Base-by-base conservation (phyloP, 2,329 filamentous ascomycete species). In the Cercospora janseana region DNA sequence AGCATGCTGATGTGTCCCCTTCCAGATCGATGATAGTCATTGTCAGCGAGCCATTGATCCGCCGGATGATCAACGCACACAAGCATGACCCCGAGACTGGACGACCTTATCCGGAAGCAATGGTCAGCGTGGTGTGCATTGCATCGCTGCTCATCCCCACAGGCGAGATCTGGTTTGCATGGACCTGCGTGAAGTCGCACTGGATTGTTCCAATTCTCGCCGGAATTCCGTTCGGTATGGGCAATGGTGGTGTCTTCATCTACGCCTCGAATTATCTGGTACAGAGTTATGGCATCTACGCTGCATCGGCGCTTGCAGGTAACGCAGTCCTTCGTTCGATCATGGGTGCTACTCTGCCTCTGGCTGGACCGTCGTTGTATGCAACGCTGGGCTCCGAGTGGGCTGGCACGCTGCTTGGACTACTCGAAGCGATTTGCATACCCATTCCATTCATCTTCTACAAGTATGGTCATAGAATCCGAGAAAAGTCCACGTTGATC, bases 121-220 rank as follows among this genome's bases (percentile, higher is more conserved):
- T 87, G 57, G 88, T 92, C 3, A 80, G 82, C 32, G 79, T 93
- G 49, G 86, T 95, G 63, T 88, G 85, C 59, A 80, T 95, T 20
- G 88, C 86, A 3, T 81, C 88, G 0, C 66, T 94, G 1, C 72
- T 88, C 1, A 82, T 87, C 0, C 86, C 89, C 0, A 68, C 88
- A 3, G 91, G 90, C 12, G 85, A 95, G 68, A 79, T 96, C 18
- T 86, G 85, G 67, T 96, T 96, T 64, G 82, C 87, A 0, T 95
- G 89, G 89, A 95, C 90, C 0, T 90, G 85, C 54, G 79, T 80
- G 4, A 47, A 40, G 20, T 88, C 94, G 24, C 90, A 88, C 66
- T 94, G 87, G 85, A 82, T 89, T n/a, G 52, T 76, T 15, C 86
- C 88, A 1, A 85, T 94, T 41, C 73, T 87, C 0, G 88, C 88